Base-by-base conservation (phyloP, 768 basidiomycete genomes). In the Tubosaeta brunneosetosa region DNA sequence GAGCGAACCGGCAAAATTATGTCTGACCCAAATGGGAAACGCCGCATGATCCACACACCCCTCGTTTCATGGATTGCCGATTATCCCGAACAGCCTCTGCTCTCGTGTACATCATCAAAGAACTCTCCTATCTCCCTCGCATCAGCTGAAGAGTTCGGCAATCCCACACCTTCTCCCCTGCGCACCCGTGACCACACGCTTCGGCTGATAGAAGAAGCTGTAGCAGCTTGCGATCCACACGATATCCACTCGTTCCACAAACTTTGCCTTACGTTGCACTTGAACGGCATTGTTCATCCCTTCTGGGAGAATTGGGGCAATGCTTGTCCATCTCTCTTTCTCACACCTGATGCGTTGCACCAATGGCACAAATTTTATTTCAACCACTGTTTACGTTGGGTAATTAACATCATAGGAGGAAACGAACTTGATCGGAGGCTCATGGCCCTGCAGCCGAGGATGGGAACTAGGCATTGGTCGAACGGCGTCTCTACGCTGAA, bases 271-370 rank as follows among this genome's bases (percentile, higher is more conserved):
- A 2, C 6, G 1, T 12, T 40, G 13, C 11, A 6, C 2, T 14
- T 41, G 1, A 51, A 46, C n/a, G 29, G 50, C 26, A 44, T 59
- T 4, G 32, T 50, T n/a, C 13, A 17, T 3, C 73, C 66, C 2
- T 74, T 76, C 53, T 76, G 71, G 72, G 31, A 55, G 0, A 58
- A 67, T 29, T 69, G 66, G 68, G 38, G 53, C 3, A 10, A 58
- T 9, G 52, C 61, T 0, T 55, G 62, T 9, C 63, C 61, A 1
- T 56, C 60, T 8, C 2, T n/a, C 6, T 65, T 67, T 44, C 53
- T 69, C 6, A 63, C 58, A 0, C 65, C 65, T 0, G 68, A 71
- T 44, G 41, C 48, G 3, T 57, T 71, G 1, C 69, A 70, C 34
- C 58, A 62, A 13, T 62, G 63, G 57, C 60, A 64, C 17, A 70